Evolutionary conservation across 495 filamentous ascomycete genomes (phyloP).

Genomic region (Terfezia claveryi): DNA sequence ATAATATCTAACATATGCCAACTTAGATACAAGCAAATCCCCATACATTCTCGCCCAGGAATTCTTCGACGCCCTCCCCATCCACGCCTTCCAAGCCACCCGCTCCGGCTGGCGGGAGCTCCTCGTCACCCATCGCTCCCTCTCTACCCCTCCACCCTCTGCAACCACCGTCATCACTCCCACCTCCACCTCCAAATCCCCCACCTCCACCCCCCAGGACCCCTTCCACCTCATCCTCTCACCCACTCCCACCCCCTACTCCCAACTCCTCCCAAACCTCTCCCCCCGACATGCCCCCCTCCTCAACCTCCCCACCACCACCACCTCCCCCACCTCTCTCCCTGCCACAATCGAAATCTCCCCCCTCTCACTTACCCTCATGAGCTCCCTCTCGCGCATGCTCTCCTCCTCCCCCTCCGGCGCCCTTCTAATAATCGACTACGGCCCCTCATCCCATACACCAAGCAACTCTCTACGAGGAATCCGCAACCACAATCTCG

Average conservation of each 20-base stretch:
- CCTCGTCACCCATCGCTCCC: constrained; percentile 11
- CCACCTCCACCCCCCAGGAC: constrained; percentile 23
- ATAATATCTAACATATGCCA: constrained; percentile 21
- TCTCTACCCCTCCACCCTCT: constrained; percentile 3
- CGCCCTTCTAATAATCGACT: constrained; percentile 82
- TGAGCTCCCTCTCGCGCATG: constrained; percentile 53
- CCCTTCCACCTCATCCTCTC: constrained; percentile 61
- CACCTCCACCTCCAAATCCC: constrained; percentile 24
- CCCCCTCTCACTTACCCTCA: constrained; percentile 59
- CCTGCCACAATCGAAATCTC: constrained; percentile 49
- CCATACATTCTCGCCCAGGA: constrained; percentile 93
- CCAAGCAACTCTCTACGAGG: constrained; percentile 75
- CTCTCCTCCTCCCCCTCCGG: constrained; percentile 54
- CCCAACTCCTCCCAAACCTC: constrained; percentile 62
- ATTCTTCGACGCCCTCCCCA: constrained; percentile 97
- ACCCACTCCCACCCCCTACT: constrained; percentile 55
- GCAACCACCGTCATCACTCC: constrained; percentile 19
- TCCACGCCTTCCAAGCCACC: constrained; percentile 70
- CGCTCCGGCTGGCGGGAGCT: constrained; percentile 27
- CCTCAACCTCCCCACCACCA: constrained; percentile 34
- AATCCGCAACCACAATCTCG: constrained; percentile 47
- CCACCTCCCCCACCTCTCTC: constrained; percentile 7
- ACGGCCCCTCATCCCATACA: constrained; percentile 57
- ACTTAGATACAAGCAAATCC: constrained; percentile 27
- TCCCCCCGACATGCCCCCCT: constrained; percentile 61